phyloP scores from a whole-genome alignment of 176 grass and related monocot species.

The Zizania latifolia region DNA sequence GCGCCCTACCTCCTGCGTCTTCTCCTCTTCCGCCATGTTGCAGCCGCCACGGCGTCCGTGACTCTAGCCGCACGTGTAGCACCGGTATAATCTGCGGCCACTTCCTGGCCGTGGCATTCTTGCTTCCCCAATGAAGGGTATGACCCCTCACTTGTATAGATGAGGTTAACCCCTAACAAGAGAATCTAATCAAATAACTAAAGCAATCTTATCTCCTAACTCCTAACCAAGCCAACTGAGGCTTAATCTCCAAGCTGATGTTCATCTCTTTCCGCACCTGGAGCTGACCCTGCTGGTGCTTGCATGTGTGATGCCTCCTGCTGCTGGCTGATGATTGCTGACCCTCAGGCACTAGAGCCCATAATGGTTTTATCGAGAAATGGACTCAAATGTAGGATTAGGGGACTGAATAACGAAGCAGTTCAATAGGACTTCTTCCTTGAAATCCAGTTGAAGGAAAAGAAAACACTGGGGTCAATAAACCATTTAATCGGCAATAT shows the following conservation, averaged over 20 bases:
- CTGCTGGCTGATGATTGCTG: not conserved
- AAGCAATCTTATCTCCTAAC: not conserved
- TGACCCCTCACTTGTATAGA: not conserved
- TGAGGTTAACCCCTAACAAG: not conserved
- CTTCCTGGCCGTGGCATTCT: no score
- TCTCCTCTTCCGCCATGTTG: no score
- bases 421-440: slow-evolving; percentile 1
- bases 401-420: not conserved
- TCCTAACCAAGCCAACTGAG: not conserved
- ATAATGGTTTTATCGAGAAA: not conserved
- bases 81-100: no score
- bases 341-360: not conserved
- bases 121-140: not conserved
- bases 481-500: slow-evolving; percentile 23
- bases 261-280: not conserved
- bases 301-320: not conserved
- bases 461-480: slow-evolving; percentile 5
- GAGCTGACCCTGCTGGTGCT: not conserved
- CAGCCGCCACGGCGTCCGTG: no score
- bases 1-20: no score
- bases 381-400: not conserved
- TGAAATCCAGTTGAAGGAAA: slow-evolving; percentile 9
- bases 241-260: not conserved
- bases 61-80: no score
- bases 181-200: not conserved